These are phyloP conservation scores for Metarhizium sp. DNA, from an alignment of 2,329 filamentous ascomycete species.

Conservation along the genomic window DNA sequence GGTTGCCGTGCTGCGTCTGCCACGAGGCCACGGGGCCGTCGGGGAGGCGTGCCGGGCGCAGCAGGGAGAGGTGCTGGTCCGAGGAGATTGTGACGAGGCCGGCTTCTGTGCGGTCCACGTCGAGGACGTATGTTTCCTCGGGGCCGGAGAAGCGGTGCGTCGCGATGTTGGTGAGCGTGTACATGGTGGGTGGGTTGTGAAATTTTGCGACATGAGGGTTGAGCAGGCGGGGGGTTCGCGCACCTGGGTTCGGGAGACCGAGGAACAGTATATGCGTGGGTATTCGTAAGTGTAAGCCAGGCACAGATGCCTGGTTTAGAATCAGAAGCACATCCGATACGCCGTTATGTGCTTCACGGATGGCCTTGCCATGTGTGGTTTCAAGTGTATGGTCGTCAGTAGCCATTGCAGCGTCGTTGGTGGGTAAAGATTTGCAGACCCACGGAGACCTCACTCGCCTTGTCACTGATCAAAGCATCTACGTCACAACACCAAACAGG, in stretches of 20 bases:
- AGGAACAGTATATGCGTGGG: too few species aligned
- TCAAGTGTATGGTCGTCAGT: too few species aligned
- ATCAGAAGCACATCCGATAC: too few species aligned
- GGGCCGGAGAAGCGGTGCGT: constrained; percentile 17
- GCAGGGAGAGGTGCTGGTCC: constrained; percentile 58
- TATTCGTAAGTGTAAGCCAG: too few species aligned
- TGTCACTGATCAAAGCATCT: too few species aligned
- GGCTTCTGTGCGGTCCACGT: constrained; percentile 40
- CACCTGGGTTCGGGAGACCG: too few species aligned
- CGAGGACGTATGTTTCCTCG: constrained; percentile 45
- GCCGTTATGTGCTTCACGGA: too few species aligned
- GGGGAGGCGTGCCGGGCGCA: constrained; percentile 50
- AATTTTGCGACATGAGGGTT: not conserved
- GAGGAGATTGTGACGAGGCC: constrained; percentile 57
- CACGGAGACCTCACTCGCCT: not conserved
- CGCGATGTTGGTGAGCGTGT: constrained; percentile 23
- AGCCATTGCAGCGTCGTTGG: too few species aligned
- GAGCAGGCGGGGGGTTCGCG: too few species aligned
- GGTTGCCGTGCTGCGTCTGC: constrained; percentile 47
- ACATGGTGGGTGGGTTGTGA: constrained; percentile 17
- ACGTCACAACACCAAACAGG: too few species aligned
- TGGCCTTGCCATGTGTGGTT: too few species aligned
- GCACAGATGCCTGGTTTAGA: too few species aligned
- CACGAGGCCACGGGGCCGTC: constrained; percentile 39
- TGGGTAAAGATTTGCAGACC: constrained; percentile 18